Evolutionary conservation across 495 filamentous ascomycete genomes (phyloP), one percentile per base, ranked within the genome.

Genomic region (Entonaema liquescens): DNA sequence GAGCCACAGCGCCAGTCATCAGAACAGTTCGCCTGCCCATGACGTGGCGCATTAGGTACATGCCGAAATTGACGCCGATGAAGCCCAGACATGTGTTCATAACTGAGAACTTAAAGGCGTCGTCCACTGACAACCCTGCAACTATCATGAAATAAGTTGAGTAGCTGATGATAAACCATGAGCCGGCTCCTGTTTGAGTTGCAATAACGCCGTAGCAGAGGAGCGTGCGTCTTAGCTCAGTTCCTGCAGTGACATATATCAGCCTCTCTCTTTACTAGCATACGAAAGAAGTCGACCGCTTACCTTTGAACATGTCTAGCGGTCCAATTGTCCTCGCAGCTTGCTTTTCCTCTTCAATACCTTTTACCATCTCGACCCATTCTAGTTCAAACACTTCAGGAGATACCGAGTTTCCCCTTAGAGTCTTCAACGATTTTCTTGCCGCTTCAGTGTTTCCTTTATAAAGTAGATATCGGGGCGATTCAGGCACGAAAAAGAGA

Each of bases 401-500:
- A 2, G 79, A 71, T 15, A 77, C 26, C 4, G 73, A 72, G 26
- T 72, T 74, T 0, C 73, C 73, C 40, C 79, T 70, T 25, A 81
- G n/a, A n/a, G 26, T 36, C 35, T 69, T 60, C 2, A 83, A 72
- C 0, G 81, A 75, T 0, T 71, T 9, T 44, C 76, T 55, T 7
- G 81, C 81, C 5, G 62, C 70, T 9, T 79, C 79, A 0, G 65
- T 74, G 57, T 73, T 59, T 1, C 79, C 80, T 23, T 70, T 73
- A 25, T 77, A 78, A 11, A 83, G 60, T 25, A 81, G 75, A 55
- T 78, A 88, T 15, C 86, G 82, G 19, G 87, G 87, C 1, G 83
- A 84, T 47, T 89, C 87, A 2, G 87, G 87, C 5, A 89, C 78
- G 72, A 88, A 83, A 49, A 87, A 40, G 9, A 89, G 71, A 5